These are phyloP conservation scores for Populus deltoides DNA, from an alignment of 345 rosid species.

Conservation along the genomic window DNA sequence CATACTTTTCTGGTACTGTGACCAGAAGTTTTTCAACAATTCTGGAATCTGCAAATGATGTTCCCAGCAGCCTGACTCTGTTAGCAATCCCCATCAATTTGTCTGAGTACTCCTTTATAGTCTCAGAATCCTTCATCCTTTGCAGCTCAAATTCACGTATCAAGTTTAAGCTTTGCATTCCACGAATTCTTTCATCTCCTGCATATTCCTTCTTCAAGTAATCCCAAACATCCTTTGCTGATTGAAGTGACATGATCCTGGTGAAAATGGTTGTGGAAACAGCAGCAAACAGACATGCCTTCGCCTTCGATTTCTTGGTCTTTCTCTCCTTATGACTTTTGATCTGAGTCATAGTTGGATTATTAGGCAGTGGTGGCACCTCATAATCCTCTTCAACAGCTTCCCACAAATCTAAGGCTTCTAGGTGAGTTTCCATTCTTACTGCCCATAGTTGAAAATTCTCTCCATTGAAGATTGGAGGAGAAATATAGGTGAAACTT, in stretches of 20 bases:
- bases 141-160: not conserved
- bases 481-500: too few relatives aligned
- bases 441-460: too few relatives aligned
- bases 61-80: not conserved
- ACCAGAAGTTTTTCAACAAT: too few relatives aligned
- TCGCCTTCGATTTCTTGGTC: not conserved
- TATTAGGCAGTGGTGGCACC: too few relatives aligned
- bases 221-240: not conserved
- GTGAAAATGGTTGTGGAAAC: not conserved
- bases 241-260: not conserved
- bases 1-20: not conserved
- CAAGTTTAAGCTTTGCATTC: not conserved
- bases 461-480: too few relatives aligned
- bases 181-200: not conserved
- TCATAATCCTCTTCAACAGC: not conserved
- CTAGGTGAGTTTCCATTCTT: too few relatives aligned
- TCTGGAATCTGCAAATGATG: too few relatives aligned
- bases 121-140: not conserved
- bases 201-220: not conserved
- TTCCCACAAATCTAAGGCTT: not conserved
- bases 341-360: too few relatives aligned
- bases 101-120: not conserved
- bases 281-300: not conserved
- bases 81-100: not conserved
- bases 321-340: not conserved